Base-by-base conservation (phyloP, 768 basidiomycete genomes). In the Sistotremastrum niveocremeum region DNA sequence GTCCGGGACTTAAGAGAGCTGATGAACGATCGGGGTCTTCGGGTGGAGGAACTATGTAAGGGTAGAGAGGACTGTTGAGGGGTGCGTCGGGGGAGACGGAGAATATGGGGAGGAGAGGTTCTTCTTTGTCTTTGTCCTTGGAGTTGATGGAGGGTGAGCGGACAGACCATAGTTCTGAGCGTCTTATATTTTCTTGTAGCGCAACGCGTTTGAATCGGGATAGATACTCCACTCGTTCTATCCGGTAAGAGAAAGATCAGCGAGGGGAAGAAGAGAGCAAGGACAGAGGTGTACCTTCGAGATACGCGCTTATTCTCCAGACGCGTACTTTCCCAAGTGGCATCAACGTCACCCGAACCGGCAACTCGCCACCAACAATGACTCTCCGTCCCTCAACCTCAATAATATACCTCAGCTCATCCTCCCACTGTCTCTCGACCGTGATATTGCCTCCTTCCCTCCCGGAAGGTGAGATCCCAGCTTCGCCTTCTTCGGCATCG, bases 391-490 rank as follows among this genome's bases (percentile, higher is more conserved):
- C 81, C 10, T 77, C 72, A 8, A 90, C 64, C 2, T 79, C 72
- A 42, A 95, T 77, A 38, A 83, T 66, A 56, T 93, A 95, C 47
- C 82, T 79, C 52, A 90, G 57, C 58, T 94, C 85, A 42, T 77
- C 72, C 48, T 97, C 93, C 94, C 93, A 99, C 54, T 83, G 77
- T 12, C 87, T 69, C 57, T 94, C 84, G 10, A 97, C 77, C 42
- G 87, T 71, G 43, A 97, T 77, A 53, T 77, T 84, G 57, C 20
- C 20, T 20, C 20, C 20, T 20, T 20, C 20, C 20, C 20, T 20
- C 20, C 20, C 20, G 20, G 20, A 20, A 20, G 20, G 20, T 20
- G 20, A 20, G 20, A 20, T 20, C 20, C 20, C 20, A 11, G 43
- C 43, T 34, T 44, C 42, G 2, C 37, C 45, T 5, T 37, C 42